Conservation (phyloP, 768 basidiomycete species). For the Lentinula detonsa region DNA sequence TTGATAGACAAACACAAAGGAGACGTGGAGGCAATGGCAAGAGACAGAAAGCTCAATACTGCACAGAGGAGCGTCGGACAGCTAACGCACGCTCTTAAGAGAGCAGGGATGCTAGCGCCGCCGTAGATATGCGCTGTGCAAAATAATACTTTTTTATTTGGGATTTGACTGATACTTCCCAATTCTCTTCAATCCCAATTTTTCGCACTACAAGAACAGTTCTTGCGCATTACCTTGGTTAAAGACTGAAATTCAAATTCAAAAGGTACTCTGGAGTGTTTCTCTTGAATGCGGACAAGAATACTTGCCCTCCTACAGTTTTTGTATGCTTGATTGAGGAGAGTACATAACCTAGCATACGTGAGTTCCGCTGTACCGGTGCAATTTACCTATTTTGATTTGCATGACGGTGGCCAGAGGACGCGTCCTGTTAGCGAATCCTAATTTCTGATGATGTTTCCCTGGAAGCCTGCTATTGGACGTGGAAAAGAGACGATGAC, state of each 20-base stretch:
- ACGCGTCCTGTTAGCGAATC: not conserved
- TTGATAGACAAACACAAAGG: conserved; percentile 66
- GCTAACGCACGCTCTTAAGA: conserved; percentile 55
- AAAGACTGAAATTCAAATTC: too few species aligned
- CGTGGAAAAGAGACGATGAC: not conserved
- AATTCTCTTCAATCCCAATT: too few species aligned
- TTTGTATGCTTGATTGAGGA: too few species aligned
- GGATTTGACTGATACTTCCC: too few species aligned
- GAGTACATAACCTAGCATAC: too few species aligned
- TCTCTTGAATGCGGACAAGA: too few species aligned
- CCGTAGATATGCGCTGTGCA: not conserved
- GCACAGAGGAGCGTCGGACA: conserved; percentile 84
- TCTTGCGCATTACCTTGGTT: too few species aligned
- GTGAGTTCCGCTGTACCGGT: not conserved
- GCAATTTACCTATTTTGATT: not conserved
- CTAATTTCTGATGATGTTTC: not conserved
- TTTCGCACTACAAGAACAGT: too few species aligned
- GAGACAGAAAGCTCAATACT: conserved; percentile 72
- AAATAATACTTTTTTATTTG: not conserved
- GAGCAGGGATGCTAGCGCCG: conserved; percentile 34
- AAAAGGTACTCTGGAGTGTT: too few species aligned
- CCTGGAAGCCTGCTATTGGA: not conserved
- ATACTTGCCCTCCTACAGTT: too few species aligned
- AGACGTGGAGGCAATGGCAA: conserved; percentile 71
- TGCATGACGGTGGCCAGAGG: not conserved